A percentile compares a stretch with the other conserved stretches of the same genome.
These are phyloP conservation scores for Mycena venus DNA, from an alignment of 768 basidiomycete species.

Conservation along the genomic window DNA sequence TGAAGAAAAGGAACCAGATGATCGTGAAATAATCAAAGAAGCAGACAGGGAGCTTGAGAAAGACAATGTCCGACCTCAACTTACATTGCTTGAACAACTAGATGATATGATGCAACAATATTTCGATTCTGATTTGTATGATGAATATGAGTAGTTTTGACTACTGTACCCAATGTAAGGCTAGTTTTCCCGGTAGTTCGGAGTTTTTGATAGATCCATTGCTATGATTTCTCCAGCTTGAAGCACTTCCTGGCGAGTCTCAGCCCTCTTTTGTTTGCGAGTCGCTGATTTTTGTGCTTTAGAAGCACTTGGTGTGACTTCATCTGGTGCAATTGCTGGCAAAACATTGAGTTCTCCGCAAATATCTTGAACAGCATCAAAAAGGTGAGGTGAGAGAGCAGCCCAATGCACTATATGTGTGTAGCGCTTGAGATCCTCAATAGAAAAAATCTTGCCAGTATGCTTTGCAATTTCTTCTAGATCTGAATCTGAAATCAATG, in stretches of 20 bases:
- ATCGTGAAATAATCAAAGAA: background rate
- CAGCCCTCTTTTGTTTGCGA: background rate
- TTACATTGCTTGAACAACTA: conserved; percentile 1
- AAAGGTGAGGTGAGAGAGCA: background rate
- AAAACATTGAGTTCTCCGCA: background rate
- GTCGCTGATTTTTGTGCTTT: background rate
- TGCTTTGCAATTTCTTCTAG: background rate
- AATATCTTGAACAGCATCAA: conserved; percentile 1
- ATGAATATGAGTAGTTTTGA: background rate
- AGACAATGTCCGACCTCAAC: background rate
- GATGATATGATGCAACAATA: background rate
- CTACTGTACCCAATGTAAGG: background rate
- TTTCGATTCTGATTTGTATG: background rate
- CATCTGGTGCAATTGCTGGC: background rate
- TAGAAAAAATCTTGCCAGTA: background rate
- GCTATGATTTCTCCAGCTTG: background rate
- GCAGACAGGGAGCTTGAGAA: background rate
- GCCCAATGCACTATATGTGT: conserved; percentile 5
- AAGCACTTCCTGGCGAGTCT: background rate
- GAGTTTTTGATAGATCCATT: background rate
- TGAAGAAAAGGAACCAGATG: background rate
- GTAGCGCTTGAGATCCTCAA: background rate
- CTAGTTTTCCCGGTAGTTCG: no score
- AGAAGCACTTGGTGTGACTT: background rate
- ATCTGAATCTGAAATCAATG: background rate